A percentile compares a stretch with the other conserved stretches of the same genome.
These are phyloP conservation scores for Acarospora socialis DNA, from an alignment of 2,329 filamentous ascomycete species.

Conservation along the genomic window DNA sequence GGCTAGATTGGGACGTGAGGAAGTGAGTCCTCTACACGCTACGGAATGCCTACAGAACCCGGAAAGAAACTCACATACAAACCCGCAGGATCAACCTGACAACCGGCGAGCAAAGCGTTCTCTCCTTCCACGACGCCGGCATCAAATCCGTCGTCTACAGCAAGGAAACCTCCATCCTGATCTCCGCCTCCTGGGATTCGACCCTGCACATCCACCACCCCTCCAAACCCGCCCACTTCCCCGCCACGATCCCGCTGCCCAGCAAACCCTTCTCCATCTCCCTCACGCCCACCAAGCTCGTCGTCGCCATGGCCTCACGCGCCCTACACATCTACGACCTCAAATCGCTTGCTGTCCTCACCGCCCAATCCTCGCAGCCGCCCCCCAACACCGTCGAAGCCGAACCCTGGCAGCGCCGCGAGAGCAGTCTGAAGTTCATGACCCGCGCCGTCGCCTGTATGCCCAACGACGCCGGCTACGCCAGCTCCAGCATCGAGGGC, in stretches of 20 bases:
- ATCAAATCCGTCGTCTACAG: constrained; percentile 79
- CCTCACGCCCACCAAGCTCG: constrained; percentile 65
- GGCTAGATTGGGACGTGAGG: constrained; percentile 75
- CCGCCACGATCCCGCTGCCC: constrained; percentile 56
- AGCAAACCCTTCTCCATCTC: constrained; percentile 81
- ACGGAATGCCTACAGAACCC: not conserved
- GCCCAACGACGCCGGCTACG: constrained; percentile 91
- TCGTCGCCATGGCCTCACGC: constrained; percentile 89
- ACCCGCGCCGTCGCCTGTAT: constrained; percentile 88
- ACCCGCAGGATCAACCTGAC: constrained; percentile 50
- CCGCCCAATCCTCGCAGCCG: constrained; percentile 33
- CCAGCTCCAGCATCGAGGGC: constrained; percentile 83
- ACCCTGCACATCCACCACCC: constrained; percentile 75
- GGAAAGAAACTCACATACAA: constrained; percentile 11
- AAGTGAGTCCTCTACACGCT: constrained; percentile 34
- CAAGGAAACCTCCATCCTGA: constrained; percentile 57
- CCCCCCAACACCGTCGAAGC: constrained; percentile 35
- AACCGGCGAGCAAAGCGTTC: constrained; percentile 54
- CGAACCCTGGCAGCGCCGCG: constrained; percentile 81
- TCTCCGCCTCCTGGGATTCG: constrained; percentile 88
- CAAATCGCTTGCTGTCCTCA: constrained; percentile 45
- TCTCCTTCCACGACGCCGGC: constrained; percentile 66
- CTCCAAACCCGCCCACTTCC: constrained; percentile 32
- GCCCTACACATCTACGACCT: constrained; percentile 94
- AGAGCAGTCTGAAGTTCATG: constrained; percentile 92